phyloP scores from a whole-genome alignment of 2,329 filamentous ascomycete species.

The Aspergillus brasiliensis region DNA sequence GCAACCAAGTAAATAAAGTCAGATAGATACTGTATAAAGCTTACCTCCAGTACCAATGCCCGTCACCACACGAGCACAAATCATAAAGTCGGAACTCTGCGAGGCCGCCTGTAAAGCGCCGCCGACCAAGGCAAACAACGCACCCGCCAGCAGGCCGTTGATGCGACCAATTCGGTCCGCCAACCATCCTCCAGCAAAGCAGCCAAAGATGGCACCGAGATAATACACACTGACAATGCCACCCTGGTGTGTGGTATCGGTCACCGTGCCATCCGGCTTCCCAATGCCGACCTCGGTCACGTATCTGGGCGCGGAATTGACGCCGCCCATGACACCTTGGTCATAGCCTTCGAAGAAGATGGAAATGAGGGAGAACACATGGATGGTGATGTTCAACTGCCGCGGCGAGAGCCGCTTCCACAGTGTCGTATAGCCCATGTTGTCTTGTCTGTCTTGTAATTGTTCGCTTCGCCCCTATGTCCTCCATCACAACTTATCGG shows the following conservation, averaged over 20 bases:
- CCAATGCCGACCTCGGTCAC: conserved; percentile 49
- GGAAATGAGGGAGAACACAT: conserved; percentile 34
- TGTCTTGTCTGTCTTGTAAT: no score
- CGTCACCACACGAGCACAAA: conserved; percentile 56
- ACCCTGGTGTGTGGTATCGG: conserved; percentile 53
- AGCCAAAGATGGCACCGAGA: conserved; percentile 54
- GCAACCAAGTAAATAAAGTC: no score
- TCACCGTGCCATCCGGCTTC: conserved; percentile 48
- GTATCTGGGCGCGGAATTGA: conserved; percentile 48
- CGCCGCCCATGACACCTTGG: conserved; percentile 57
- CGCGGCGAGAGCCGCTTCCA: conserved; percentile 48
- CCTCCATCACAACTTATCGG: no score
- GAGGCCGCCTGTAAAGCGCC: conserved; percentile 52
- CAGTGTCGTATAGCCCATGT: conserved; percentile 39
- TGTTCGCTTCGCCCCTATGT: no score
- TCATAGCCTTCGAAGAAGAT: conserved; percentile 53
- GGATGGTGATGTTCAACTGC: conserved; percentile 46
- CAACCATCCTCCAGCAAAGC: conserved; percentile 53
- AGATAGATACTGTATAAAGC: conserved; percentile 16
- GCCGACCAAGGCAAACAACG: conserved; percentile 52
- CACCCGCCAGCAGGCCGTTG: conserved; percentile 52
- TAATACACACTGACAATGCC: conserved; percentile 59
- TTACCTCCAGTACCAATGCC: conserved; percentile 55
- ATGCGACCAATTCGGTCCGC: conserved; percentile 59
- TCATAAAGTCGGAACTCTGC: conserved; percentile 51